Evolutionary conservation across 768 basidiomycete genomes (phyloP).

Genomic region (Mycena polygramma): DNA sequence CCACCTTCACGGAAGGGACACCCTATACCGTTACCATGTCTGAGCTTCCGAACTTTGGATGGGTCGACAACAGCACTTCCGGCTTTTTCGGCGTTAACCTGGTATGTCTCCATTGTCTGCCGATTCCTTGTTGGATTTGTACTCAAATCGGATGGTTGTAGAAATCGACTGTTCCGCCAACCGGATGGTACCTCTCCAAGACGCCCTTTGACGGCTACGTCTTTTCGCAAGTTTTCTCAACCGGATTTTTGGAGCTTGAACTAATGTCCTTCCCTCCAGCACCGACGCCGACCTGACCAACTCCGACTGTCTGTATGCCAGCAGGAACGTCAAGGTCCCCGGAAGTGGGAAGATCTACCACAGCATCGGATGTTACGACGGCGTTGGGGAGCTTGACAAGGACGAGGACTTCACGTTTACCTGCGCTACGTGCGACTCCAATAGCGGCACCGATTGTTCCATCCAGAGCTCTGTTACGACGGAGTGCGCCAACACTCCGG

Average conservation of each 20-base stretch:
- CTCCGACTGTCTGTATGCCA: constrained; percentile 7
- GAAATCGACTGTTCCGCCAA: constrained; percentile 15
- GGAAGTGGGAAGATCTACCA: constrained; percentile 3
- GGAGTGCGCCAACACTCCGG: constrained; percentile 10
- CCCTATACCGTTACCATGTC: constrained; percentile 19
- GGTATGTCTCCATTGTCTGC: constrained; percentile 10
- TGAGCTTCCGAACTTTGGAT: constrained; percentile 13
- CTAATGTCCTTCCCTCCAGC: background rate
- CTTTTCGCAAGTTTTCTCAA: background rate
- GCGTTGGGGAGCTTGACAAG: background rate
- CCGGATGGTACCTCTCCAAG: constrained; percentile 5
- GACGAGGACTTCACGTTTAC: constrained; percentile 8
- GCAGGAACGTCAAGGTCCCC: constrained; percentile 7
- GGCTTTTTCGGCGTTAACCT: constrained; percentile 21
- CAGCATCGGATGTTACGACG: constrained; percentile 1
- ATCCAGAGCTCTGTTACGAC: constrained; percentile 9
- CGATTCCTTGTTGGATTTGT: background rate
- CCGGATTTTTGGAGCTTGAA: background rate
- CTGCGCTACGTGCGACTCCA: background rate
- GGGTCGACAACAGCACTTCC: constrained; percentile 16
- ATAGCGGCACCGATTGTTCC: background rate
- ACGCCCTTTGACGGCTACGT: background rate
- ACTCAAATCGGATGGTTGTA: constrained; percentile 1
- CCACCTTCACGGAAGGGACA: constrained; percentile 11
- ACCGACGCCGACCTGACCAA: background rate